These are phyloP conservation scores for Aureobasidium zeae DNA, from an alignment of 2,329 filamentous ascomycete species.

Conservation along the genomic window DNA sequence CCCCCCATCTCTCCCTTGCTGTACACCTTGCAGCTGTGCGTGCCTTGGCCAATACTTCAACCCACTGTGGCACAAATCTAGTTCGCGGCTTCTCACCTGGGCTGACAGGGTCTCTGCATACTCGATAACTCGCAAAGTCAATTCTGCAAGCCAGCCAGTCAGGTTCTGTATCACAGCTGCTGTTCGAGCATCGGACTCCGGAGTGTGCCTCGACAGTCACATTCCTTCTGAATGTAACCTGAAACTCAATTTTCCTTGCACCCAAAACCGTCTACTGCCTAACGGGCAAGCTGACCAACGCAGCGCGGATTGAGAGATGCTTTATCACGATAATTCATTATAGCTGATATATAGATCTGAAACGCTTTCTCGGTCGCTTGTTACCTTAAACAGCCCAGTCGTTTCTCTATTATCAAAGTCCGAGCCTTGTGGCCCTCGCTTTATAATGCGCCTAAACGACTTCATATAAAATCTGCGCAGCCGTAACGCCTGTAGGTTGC, in stretches of 20 bases:
- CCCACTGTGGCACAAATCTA: background rate
- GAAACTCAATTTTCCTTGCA: too few relatives aligned
- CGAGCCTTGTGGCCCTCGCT: constrained; percentile 22
- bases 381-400: background rate
- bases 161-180: too few relatives aligned
- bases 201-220: background rate
- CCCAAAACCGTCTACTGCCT: too few relatives aligned
- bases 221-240: too few relatives aligned
- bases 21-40: too few relatives aligned
- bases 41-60: too few relatives aligned
- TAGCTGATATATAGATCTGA: background rate
- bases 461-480: constrained; percentile 76
- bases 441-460: constrained; percentile 69
- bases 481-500: constrained; percentile 76
- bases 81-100: background rate
- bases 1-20: too few relatives aligned
- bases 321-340: background rate
- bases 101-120: constrained; percentile 1
- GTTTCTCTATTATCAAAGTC: background rate
- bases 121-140: too few relatives aligned
- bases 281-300: too few relatives aligned
- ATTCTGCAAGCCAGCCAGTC: too few relatives aligned
- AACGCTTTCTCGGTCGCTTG: too few relatives aligned
- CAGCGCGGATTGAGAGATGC: too few relatives aligned
- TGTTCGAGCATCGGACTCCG: background rate